Evolutionary conservation across 176 grass and related monocot species (phyloP), one percentile per base, ranked within the genome.

Genomic region (Saccharum officinarum): DNA sequence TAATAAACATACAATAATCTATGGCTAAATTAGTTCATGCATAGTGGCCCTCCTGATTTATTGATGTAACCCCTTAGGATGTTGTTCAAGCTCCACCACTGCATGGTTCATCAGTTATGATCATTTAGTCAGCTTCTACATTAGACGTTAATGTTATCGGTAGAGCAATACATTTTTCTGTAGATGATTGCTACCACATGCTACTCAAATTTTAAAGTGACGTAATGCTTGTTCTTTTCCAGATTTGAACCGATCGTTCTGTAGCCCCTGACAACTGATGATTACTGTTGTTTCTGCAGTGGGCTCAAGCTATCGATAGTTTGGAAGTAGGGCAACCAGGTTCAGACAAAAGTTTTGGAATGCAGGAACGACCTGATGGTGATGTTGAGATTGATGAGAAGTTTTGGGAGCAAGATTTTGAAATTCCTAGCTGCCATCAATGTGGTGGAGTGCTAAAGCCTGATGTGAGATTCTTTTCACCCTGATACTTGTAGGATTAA

Each of bases 301-400:
- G 95, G 95, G 93, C 95, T 89, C 40, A 84, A 86, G 91, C 93
- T 88, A 85, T 98, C 72, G 95, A 95, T 41, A 92, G 85, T 82
- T 89, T 95, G 71, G 89, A 90, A 87, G 83, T 78, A 78, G 80
- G 69, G 23, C 71, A 86, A 67, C 85, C 93, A 47, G 89, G 87
- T 50, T 95, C 93, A 71, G 83, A 86, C 77, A 92, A 95, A 84
- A 98, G 73, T 80, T 91, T 98, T 73, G 95, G 95, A 60, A 91
- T 98, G 84, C 95, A 98, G 73, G 90, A 94, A 77, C 83, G 95
- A 10, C 95, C 95, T 85, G 95, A 98, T 85, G 95, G 89, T 84
- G 95, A 98, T 90, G 82, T 95, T 92, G 95, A 98, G 85, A 98
- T 98, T 44, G 87, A 98, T 83, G 92, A 93, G 76, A 98, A 98